Base-by-base conservation (phyloP, 495 filamentous ascomycete genomes). In the Cudoniella acicularis region DNA sequence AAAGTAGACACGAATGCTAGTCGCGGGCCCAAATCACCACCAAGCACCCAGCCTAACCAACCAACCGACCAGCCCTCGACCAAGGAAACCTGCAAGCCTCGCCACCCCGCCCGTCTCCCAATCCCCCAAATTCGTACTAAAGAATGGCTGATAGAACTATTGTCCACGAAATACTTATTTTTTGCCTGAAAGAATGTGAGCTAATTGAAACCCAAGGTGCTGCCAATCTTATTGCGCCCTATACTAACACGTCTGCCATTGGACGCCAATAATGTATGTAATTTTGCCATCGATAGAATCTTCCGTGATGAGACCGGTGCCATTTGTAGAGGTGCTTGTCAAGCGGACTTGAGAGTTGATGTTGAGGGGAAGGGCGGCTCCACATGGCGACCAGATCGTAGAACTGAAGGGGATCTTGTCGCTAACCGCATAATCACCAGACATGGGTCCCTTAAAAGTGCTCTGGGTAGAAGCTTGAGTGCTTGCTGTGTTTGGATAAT, bases 351-450 rank as follows among this genome's bases (percentile, higher is more conserved):
- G 69, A 43, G 71, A 73, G 68, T 76, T 74, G 69, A 76, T 74
- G 63, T 75, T 76, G 54, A 76, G 62, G 40, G 73, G 59, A 36
- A 69, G 69, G 46, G 72, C 69, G 18, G 60, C 24, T 25, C 73
- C 73, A 62, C 74, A 77, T 21, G 74, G 72, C 36, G 73, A 74
- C 74, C 74, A 77, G 56, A 75, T 72, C 53, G 69, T 72, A 56
- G 64, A 70, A 51, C 67, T 60, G 53, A 72, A 60, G 20, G 69
- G 68, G 58, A 76, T 70, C 56, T 66, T 46, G 55, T 74, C 72
- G n/a, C 61, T 65, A 63, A 72, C 69, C 58, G 67, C 18, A 62
- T 76, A 76, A 62, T 73, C 69, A 49, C 69, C 65, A 62, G 69
- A 65, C 49, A 41, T 65, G 18, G 73, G 73, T 48, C 75, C 74